Conservation (phyloP, 2,329 filamentous ascomycete species). For the Cladophialophora chaetospira region DNA sequence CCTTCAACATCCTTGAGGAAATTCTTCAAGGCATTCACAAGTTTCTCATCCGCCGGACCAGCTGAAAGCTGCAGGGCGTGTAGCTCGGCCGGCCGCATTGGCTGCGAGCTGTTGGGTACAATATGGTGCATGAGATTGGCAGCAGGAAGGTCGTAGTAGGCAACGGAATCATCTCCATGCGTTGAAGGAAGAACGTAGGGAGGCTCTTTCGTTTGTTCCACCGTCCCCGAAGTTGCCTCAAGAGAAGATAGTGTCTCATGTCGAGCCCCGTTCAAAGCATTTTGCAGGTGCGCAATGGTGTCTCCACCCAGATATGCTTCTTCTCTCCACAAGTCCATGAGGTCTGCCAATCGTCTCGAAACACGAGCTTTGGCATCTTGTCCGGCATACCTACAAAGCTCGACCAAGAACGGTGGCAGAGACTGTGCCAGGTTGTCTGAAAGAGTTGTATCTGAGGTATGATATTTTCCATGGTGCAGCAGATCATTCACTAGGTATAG, state of each 20-base stretch:
- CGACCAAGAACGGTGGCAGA: slow-evolving; percentile 61
- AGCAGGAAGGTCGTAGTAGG: slow-evolving; percentile 81
- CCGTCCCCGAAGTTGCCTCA: not conserved
- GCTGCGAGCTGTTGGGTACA: slow-evolving; percentile 71
- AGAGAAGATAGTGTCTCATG: not conserved
- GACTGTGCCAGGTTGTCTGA: slow-evolving; percentile 52
- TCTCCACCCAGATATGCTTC: slow-evolving; percentile 62
- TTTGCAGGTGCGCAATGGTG: slow-evolving; percentile 61
- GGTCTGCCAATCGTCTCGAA: slow-evolving; percentile 61
- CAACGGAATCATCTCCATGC: slow-evolving; percentile 72
- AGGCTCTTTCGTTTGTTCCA: slow-evolving; percentile 42
- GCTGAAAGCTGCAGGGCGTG: slow-evolving; percentile 70
- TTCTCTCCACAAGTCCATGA: slow-evolving; percentile 72
- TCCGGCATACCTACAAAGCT: slow-evolving; percentile 62
- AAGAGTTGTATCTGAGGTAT: slow-evolving; percentile 47
- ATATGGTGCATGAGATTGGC: slow-evolving; percentile 79
- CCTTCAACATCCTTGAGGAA: slow-evolving; percentile 70
- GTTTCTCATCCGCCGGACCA: slow-evolving; percentile 67
- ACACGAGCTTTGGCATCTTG: slow-evolving; percentile 63
- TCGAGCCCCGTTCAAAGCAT: slow-evolving; percentile 32
- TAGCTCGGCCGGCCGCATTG: slow-evolving; percentile 71
- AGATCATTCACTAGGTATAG: slow-evolving; percentile 79
- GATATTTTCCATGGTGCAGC: slow-evolving; percentile 66
- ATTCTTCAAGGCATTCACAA: slow-evolving; percentile 68
- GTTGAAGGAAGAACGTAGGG: slow-evolving; percentile 73